Base-by-base conservation (phyloP, 805 yeast species). In the Candida saitoana region DNA sequence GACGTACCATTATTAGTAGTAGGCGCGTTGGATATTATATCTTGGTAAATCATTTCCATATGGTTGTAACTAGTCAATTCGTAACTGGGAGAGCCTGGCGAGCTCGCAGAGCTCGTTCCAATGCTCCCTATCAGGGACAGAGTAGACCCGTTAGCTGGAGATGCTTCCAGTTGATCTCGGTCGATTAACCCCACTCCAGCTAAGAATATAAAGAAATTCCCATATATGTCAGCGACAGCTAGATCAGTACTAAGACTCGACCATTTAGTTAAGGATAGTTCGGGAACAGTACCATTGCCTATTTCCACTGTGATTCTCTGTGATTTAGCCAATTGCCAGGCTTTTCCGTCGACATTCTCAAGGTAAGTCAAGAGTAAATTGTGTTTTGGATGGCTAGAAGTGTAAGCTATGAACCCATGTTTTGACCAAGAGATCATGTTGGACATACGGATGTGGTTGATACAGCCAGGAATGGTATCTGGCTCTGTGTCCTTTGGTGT, bases 321-420 rank as follows among this genome's bases (percentile, higher is more conserved):
- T 1, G 87, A 78, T 6, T 71, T 65, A 1, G 89, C 86, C 46
- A 89, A 67, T 49, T 81, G 80, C 97, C 97, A 91, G 36, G 73
- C 62, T 25, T 73, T 70, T 1, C 96, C 97, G 57, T 87, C 83
- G 11, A 77, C 61, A 45, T 88, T 80, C 51, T 83, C 90, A 44
- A 88, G 55, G 60, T 83, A 80, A 0, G 95, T 82, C 45, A 87
- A 63, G 37, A 69, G 65, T 17, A 87, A 56, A 52, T 57, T 67
- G 47, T 62, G 65, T 42, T 56, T 63, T 18, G 64, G 43, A 15
- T 60, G 30, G 49, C 54, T 31, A 70, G 62, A 42, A 76, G 71
- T 5, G 79, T 83, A 87, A 1, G 96, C 95, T 24, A 90, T 75
- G 50, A 87, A 79, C 11, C 96, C 96, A 49, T 82, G 84, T 49